Conservation (phyloP, 2,329 filamentous ascomycete species). For the Ceratocystis smalleyi region DNA sequence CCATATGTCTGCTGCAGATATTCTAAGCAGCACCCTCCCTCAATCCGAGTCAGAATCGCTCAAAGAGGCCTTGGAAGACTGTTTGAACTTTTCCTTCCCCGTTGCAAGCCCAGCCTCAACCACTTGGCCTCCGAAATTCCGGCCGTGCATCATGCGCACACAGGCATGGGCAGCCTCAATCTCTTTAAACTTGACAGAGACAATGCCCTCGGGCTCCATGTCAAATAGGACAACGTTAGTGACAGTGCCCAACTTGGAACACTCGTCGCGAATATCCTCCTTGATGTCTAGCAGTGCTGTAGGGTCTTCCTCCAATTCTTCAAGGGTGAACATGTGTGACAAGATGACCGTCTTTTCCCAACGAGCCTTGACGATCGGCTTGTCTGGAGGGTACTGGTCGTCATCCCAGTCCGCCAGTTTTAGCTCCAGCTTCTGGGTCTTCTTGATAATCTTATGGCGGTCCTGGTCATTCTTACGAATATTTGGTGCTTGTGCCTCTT, state of each 20-base stretch:
- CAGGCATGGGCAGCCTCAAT: slow-evolving; percentile 56
- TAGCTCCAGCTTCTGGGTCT: slow-evolving; percentile 79
- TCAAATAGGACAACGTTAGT: slow-evolving; percentile 89
- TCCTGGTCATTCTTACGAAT: slow-evolving; percentile 46
- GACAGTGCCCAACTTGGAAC: slow-evolving; percentile 68
- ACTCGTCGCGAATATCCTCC: slow-evolving; percentile 84
- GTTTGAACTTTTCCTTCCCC: slow-evolving; percentile 58
- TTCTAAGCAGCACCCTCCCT: background rate
- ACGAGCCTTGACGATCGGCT: slow-evolving; percentile 31
- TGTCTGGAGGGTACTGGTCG: slow-evolving; percentile 41
- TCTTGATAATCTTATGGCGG: slow-evolving; percentile 78
- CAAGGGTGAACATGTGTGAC: slow-evolving; percentile 81
- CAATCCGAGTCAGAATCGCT: slow-evolving; percentile 15
- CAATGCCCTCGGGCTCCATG: slow-evolving; percentile 66
- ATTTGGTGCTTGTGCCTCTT: slow-evolving; percentile 19
- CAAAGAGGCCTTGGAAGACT: slow-evolving; percentile 36
- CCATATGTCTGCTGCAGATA: background rate
- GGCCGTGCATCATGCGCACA: slow-evolving; percentile 59
- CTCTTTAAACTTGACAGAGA: slow-evolving; percentile 67
- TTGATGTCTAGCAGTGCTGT: slow-evolving; percentile 78
- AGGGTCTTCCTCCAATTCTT: slow-evolving; percentile 73
- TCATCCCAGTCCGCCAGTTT: slow-evolving; percentile 93
- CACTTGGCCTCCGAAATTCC: slow-evolving; percentile 57
- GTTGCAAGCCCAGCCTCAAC: slow-evolving; percentile 58
- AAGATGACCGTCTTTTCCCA: slow-evolving; percentile 75